Percentiles rank a stretch among this genome's conserved stretches.
These are phyloP conservation scores for Oryza rufipogon DNA, from an alignment of 176 grass and related monocot genomes.

Conservation along the genomic window DNA sequence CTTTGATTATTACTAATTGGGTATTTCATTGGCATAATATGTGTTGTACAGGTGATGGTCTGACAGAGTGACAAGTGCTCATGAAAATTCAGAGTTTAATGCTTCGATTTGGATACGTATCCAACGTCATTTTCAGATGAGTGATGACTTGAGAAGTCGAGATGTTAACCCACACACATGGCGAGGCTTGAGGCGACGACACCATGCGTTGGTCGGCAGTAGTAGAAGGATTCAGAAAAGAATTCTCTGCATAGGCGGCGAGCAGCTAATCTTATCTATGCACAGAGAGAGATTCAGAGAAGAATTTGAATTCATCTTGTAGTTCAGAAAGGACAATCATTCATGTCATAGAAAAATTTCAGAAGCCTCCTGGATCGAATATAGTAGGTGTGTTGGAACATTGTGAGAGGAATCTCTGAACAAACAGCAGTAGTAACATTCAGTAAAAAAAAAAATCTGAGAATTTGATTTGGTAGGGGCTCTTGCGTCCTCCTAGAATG, in stretches of 20 bases:
- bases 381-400: neutral
- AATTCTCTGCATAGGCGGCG: neutral
- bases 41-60: neutral
- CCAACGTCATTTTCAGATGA: conserved; percentile 30
- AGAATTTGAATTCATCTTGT: neutral
- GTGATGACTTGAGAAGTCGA: neutral
- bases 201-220: neutral
- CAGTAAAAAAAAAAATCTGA: neutral
- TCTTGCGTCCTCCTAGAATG: neutral
- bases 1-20: neutral
- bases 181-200: neutral
- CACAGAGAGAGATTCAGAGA: neutral
- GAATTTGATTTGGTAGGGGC: neutral
- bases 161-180: conserved; percentile 1
- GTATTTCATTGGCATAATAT: neutral
- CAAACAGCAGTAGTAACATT: neutral
- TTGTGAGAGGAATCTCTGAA: neutral
- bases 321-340: neutral
- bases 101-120: neutral
- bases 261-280: neutral
- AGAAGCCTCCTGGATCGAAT: neutral
- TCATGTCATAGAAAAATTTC: neutral
- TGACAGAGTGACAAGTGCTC: conserved; percentile 25
- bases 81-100: neutral
- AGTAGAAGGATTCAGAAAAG: neutral